Conservation (phyloP, 2,329 filamentous ascomycete genomes). For the Tolypocladium ophioglossoides region DNA sequence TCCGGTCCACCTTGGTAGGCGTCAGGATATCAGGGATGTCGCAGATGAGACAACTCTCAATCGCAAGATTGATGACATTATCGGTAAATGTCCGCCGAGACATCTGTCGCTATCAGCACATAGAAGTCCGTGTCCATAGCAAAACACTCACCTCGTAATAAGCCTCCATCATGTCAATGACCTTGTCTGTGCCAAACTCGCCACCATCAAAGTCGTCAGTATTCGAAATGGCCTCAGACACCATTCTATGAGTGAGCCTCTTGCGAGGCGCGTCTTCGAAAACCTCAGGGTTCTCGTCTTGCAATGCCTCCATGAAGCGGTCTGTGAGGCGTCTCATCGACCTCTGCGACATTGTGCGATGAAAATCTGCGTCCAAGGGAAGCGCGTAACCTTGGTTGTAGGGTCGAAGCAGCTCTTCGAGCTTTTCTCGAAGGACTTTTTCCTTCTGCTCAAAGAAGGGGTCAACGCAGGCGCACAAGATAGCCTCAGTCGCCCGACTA, state of each 20-base stretch:
- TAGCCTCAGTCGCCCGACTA: conserved; percentile 11
- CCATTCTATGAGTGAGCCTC: neutral
- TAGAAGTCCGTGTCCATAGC: no score
- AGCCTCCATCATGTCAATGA: conserved; percentile 32
- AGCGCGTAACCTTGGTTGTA: conserved; percentile 5
- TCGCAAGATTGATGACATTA: conserved; percentile 34
- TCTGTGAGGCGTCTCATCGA: neutral
- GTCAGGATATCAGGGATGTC: conserved; percentile 31
- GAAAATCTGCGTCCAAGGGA: conserved; percentile 20
- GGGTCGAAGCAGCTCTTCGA: conserved; percentile 14
- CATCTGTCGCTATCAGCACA: conserved; percentile 17
- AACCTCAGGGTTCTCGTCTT: neutral
- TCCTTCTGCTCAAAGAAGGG: conserved; percentile 20
- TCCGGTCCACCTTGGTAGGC: conserved; percentile 9
- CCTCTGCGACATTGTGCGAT: neutral
- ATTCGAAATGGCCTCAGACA: conserved; percentile 1
- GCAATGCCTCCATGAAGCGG: neutral
- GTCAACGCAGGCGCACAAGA: neutral
- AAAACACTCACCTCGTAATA: conserved; percentile 29
- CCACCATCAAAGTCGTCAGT: conserved; percentile 6
- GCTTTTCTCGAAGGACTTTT: conserved; percentile 33
- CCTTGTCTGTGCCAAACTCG: conserved; percentile 24
- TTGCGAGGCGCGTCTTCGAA: neutral
- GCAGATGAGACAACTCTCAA: conserved; percentile 36
- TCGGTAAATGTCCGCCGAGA: conserved; percentile 33